phyloP scores from a whole-genome alignment of 176 grass and related monocot species.

The Oryza punctata region DNA sequence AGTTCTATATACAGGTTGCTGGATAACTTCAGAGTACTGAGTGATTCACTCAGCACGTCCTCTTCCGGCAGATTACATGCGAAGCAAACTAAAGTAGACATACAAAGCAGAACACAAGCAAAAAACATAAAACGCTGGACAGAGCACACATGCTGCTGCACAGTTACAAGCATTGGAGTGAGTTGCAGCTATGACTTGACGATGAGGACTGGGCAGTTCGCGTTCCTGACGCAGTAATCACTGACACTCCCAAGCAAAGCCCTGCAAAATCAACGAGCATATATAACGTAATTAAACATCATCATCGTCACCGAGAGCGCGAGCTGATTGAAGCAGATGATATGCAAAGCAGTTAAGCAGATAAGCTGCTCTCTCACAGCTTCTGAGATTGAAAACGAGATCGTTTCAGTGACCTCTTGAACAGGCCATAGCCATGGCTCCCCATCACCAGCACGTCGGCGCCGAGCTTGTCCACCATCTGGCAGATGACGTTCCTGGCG shows the following conservation, averaged over 20 bases:
- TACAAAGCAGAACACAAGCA: not conserved
- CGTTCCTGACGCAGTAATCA: constrained; percentile 68
- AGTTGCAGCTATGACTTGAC: constrained; percentile 38
- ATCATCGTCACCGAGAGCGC: not conserved
- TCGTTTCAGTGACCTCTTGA: constrained; percentile 58
- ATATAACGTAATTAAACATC: not conserved
- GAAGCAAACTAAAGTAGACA: not conserved
- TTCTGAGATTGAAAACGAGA: not conserved
- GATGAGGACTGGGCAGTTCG: constrained; percentile 65
- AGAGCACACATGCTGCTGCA: not conserved
- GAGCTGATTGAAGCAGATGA: not conserved
- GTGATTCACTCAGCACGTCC: not conserved
- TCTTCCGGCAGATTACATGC: not conserved
- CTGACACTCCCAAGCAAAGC: constrained; percentile 80
- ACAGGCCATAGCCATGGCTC: constrained; percentile 73
- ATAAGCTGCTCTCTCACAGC: not conserved
- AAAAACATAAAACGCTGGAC: not conserved
- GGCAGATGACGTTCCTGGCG: constrained; percentile 62
- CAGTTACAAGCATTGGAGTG: not conserved
- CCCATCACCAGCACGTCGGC: constrained; percentile 69
- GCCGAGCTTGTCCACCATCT: constrained; percentile 55
- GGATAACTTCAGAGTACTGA: not conserved
- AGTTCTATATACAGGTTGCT: not conserved
- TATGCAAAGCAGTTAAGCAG: not conserved
- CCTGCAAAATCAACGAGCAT: constrained; percentile 41